Evolutionary conservation across 371 early-diverging fungal genomes (phyloP), one percentile per base, ranked within the genome.

Genomic region (Mortierella sp.): DNA sequence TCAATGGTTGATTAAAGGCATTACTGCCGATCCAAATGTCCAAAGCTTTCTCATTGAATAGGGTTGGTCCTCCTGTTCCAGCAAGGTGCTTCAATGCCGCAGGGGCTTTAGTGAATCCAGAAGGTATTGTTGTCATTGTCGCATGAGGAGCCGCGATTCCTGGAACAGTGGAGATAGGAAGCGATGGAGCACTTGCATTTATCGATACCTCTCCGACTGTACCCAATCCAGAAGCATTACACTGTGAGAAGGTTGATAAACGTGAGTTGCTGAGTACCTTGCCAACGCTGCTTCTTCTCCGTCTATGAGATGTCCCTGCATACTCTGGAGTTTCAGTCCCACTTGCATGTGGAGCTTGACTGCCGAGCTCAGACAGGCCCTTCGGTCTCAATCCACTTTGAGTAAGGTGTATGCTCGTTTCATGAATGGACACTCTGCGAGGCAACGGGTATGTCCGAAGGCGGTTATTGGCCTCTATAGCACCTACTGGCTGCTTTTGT

Each of bases 401-500:
- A 19, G 48, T 29, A 41, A 44, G 48, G 19, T 41, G 19, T 21
- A 31, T 37, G 13, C 55, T 53, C 17, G 70, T 70, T n/a, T 62
- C 71, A 51, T 70, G 64, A 27, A 70, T 50, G 6, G 64, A 63
- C 9, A 70, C 60, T 5, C 64, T 58, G 7, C 71, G 63, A 9
- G 63, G 49, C 2, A 60, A 44, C 41, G 71, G 60, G 31, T 63
- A 63, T 14, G 64, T 44, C 25, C 64, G 59, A 25, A 22, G 41
- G 12, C 60, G 57, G 1, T 45, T 13, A 27, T 46, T 54, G 2
- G 14, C 14, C 34, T 51, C 50, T 8, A 37, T 24, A 1, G 21
- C 6, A n/a, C 44, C 44, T n/a, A 16, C 22, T 51, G n/a, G 34
- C 25, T 27, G 31, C 50, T 54, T 25, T n/a, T 27, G 13, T n/a